phyloP scores from a whole-genome alignment of 73 alveolate genomes.

The Paramecium tetraurelia region DNA sequence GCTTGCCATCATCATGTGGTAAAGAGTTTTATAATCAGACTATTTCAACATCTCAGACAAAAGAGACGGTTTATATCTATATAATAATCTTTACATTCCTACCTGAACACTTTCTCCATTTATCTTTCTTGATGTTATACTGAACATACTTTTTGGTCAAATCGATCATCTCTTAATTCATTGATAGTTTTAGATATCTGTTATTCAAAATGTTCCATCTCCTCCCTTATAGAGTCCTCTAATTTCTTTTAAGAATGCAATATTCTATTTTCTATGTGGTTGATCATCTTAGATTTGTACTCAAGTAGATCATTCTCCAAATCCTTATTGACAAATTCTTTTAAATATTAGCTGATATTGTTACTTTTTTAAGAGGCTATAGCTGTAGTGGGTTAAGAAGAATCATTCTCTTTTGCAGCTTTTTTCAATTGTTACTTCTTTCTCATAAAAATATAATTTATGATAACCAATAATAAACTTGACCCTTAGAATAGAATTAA shows the following conservation, averaged over 20 bases:
- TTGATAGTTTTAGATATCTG: background rate
- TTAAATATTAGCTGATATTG: background rate
- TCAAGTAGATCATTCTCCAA: conserved; percentile 16
- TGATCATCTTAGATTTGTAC: background rate
- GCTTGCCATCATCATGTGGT: conserved; percentile 66
- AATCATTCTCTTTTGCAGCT: background rate
- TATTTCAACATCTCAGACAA: conserved; percentile 52
- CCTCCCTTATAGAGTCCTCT: background rate
- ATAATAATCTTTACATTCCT: background rate
- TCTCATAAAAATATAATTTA: background rate
- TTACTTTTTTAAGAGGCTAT: background rate
- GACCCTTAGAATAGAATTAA: background rate
- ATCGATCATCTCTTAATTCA: conserved; percentile 7
- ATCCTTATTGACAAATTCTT: background rate
- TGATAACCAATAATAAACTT: background rate
- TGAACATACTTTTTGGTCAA: background rate
- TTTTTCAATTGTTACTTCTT: background rate
- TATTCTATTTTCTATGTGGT: background rate
- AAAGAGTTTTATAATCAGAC: conserved; percentile 64
- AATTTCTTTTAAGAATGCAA: background rate
- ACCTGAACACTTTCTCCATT: conserved; percentile 24
- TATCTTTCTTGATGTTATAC: background rate
- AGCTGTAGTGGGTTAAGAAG: background rate
- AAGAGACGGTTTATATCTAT: conserved; percentile 24
- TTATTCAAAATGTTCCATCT: background rate